These are phyloP conservation scores for Dioszegia hungarica DNA, from an alignment of 768 basidiomycete genomes.

Conservation along the genomic window DNA sequence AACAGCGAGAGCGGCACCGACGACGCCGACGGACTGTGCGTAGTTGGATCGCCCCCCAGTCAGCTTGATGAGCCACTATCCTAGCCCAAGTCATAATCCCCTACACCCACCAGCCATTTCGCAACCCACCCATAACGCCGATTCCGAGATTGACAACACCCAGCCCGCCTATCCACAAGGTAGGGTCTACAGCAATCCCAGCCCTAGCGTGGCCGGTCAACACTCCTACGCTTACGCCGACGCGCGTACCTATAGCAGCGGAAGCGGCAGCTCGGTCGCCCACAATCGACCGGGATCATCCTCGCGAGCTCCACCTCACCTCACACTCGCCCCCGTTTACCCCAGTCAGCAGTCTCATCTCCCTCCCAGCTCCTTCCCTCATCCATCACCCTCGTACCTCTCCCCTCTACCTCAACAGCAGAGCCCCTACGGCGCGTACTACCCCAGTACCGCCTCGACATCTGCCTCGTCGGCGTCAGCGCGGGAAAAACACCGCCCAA, in stretches of 20 bases:
- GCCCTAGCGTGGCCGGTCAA: not conserved
- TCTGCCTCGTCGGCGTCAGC: not conserved
- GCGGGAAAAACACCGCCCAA: constrained; percentile 5
- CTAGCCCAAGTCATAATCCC: not conserved
- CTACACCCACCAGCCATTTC: constrained; percentile 1
- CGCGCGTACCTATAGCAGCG: not conserved
- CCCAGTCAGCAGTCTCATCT: not conserved
- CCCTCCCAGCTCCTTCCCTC: not conserved
- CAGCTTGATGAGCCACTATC: constrained; percentile 10
- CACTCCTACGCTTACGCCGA: not conserved
- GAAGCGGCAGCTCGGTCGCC: not conserved
- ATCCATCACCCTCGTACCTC: constrained; percentile 4
- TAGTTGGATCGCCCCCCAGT: not conserved
- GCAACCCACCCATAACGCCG: constrained; percentile 1
- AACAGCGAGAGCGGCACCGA: no score
- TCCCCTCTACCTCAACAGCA: not conserved
- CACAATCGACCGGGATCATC: not conserved
- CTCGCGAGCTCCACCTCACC: not conserved
- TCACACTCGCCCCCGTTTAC: constrained; percentile 4
- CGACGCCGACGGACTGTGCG: not conserved
- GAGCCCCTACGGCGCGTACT: not conserved
- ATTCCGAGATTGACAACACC: constrained; percentile 2
- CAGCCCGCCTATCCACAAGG: not conserved
- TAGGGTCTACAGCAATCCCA: not conserved
- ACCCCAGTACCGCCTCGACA: not conserved